Percentiles rank a stretch among this genome's conserved stretches.
phyloP scores from a whole-genome alignment of 257 asterid genomes.

The Paulownia fortunei region DNA sequence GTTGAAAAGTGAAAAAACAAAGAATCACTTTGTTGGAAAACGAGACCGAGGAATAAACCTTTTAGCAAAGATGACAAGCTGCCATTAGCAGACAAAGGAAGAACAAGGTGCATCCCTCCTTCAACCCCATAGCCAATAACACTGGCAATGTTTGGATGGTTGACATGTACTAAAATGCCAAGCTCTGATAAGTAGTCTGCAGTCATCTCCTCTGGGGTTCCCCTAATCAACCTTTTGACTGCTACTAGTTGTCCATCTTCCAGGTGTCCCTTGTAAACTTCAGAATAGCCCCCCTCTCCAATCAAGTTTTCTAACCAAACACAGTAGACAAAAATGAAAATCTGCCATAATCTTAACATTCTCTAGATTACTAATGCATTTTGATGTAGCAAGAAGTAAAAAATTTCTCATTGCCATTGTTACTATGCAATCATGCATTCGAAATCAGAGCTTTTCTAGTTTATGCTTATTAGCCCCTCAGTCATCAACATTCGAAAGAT shows the following conservation, averaged over 20 bases:
- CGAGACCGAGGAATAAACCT: conserved; percentile 43
- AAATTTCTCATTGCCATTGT: not conserved
- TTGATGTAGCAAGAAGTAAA: not conserved
- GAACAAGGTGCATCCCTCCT: conserved; percentile 98
- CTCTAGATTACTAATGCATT: not conserved
- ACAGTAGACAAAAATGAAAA: not conserved
- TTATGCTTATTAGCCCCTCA: not conserved
- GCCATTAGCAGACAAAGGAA: conserved; percentile 94
- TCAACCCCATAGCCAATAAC: conserved; percentile 96
- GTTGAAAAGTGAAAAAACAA: not conserved
- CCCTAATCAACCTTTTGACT: conserved; percentile 80
- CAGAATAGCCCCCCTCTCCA: conserved; percentile 97
- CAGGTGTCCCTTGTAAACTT: conserved; percentile 87
- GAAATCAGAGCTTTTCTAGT: not conserved
- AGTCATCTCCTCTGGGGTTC: conserved; percentile 90
- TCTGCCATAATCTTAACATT: not conserved
- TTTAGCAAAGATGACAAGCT: conserved; percentile 78
- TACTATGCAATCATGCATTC: not conserved
- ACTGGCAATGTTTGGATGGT: conserved; percentile 84
- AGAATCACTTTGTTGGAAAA: not conserved
- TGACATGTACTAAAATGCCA: conserved; percentile 93
- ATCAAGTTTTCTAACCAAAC: conserved; percentile 67
- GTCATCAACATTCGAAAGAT: not conserved
- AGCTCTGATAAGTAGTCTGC: conserved; percentile 91
- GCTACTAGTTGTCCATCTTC: conserved; percentile 83